Conservation (phyloP, 139 green algal genomes). For the Coelastrella sp. region DNA sequence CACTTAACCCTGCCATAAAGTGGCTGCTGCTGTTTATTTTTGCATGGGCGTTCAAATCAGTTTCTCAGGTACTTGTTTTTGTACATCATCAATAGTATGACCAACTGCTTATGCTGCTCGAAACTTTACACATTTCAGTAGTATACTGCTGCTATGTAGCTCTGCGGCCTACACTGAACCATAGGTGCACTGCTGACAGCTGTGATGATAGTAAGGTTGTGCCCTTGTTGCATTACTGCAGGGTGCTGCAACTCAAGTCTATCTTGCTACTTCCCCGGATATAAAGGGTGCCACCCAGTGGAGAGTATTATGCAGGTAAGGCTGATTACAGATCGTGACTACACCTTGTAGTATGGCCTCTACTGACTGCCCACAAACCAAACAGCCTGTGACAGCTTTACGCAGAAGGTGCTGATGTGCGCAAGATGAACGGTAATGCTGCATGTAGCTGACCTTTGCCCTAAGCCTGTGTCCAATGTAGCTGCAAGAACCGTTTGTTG, state of each 20-base stretch:
- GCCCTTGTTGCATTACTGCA: neutral
- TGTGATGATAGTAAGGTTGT: neutral
- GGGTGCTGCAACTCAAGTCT: slow-evolving; percentile 61
- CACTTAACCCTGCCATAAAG: neutral
- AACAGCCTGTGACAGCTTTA: neutral
- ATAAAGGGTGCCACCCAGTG: slow-evolving; percentile 19
- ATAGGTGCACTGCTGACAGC: neutral
- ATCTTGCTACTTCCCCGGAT: slow-evolving; percentile 43
- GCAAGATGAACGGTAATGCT: neutral
- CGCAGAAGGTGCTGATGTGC: neutral
- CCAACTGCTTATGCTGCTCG: neutral
- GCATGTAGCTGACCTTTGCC: too few species aligned
- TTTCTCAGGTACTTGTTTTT: slow-evolving; percentile 50
- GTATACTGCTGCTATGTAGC: too few species aligned
- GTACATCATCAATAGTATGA: too few species aligned
- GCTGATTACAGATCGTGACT: neutral
- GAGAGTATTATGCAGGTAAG: slow-evolving; percentile 54
- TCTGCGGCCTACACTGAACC: neutral
- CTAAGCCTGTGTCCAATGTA: too few species aligned
- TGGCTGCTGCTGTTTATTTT: neutral
- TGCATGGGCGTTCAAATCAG: slow-evolving; percentile 39
- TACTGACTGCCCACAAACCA: too few species aligned
- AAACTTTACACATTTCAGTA: too few species aligned
- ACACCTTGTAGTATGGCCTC: neutral
- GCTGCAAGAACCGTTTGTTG: too few species aligned